Conservation (phyloP, 2,329 filamentous ascomycete genomes). For the Arthroderma sp. region DNA sequence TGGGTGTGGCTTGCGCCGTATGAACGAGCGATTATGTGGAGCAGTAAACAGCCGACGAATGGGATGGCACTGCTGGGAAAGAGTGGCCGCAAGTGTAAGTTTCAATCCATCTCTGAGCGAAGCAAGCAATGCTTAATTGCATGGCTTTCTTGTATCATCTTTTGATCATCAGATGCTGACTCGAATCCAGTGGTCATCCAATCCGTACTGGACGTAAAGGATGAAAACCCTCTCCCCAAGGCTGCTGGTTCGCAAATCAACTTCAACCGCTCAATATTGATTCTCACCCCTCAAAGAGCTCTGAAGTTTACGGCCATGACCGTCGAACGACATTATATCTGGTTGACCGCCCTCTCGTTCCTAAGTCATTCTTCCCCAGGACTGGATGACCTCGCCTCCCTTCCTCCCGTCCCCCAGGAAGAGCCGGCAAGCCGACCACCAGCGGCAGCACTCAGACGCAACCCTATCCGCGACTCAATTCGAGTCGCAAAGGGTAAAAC, state of each 20-base stretch:
- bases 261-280: constrained; percentile 89
- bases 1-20: constrained; percentile 99
- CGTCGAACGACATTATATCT: constrained; percentile 80
- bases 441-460: constrained; percentile 39
- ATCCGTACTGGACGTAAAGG: constrained; percentile 92
- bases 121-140: too few species aligned
- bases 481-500: constrained; percentile 66
- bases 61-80: constrained; percentile 85
- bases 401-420: constrained; percentile 40
- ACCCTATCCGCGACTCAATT: constrained; percentile 74
- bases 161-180: constrained; percentile 18
- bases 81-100: constrained; percentile 72
- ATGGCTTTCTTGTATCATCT: too few species aligned
- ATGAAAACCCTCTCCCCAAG: constrained; percentile 75
- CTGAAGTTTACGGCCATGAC: constrained; percentile 84
- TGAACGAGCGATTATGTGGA: constrained; percentile 93
- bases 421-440: constrained; percentile 27
- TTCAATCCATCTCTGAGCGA: background rate
- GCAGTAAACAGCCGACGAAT: constrained; percentile 86
- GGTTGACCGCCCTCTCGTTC: constrained; percentile 90
- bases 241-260: constrained; percentile 41
- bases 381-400: constrained; percentile 56
- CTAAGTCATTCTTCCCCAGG: constrained; percentile 77
- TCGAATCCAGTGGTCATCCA: constrained; percentile 64
- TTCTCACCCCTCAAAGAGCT: constrained; percentile 82